A percentile compares a stretch with the other conserved stretches of the same genome.
Evolutionary conservation across 1,284 basidiomycete species (phyloP).

Genomic region (Cryptococcus sp.): DNA sequence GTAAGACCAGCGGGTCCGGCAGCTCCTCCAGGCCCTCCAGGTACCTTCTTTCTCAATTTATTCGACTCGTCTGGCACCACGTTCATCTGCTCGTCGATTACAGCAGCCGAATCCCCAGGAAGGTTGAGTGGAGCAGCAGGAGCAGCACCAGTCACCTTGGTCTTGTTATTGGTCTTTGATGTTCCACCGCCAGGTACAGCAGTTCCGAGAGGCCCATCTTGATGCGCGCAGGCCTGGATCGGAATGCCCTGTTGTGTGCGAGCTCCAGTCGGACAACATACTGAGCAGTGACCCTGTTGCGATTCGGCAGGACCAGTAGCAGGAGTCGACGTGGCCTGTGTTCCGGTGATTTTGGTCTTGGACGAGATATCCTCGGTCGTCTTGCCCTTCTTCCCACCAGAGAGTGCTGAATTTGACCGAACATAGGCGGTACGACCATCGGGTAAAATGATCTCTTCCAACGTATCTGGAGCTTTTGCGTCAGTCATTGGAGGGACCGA

Average conservation of each 20-base stretch:
- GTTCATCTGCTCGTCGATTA: neutral
- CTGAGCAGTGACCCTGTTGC: slow-evolving; percentile 23
- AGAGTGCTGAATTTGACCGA: neutral
- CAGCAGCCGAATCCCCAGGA: neutral
- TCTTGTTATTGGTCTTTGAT: slow-evolving; percentile 5
- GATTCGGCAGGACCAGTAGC: slow-evolving; percentile 11
- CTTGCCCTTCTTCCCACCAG: slow-evolving; percentile 9
- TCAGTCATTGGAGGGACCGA: neutral
- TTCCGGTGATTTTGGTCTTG: neutral
- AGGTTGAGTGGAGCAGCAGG: slow-evolving; percentile 10
- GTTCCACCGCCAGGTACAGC: slow-evolving; percentile 1
- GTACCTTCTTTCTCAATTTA: slow-evolving; percentile 20
- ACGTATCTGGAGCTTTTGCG: neutral
- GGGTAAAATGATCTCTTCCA: slow-evolving; percentile 29
- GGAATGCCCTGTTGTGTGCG: slow-evolving; percentile 16
- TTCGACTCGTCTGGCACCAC: neutral
- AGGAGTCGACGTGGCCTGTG: neutral
- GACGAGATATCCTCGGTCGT: neutral
- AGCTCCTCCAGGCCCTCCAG: neutral
- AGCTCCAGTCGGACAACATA: slow-evolving; percentile 31
- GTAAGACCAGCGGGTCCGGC: slow-evolving; percentile 1
- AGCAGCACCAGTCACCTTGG: neutral
- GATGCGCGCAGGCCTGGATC: slow-evolving; percentile 28
- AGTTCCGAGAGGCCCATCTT: slow-evolving; percentile 16
- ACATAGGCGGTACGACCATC: slow-evolving; percentile 30